phyloP scores from a whole-genome alignment of 1,284 basidiomycete genomes.

The Pseudozyma hubeiensis region DNA sequence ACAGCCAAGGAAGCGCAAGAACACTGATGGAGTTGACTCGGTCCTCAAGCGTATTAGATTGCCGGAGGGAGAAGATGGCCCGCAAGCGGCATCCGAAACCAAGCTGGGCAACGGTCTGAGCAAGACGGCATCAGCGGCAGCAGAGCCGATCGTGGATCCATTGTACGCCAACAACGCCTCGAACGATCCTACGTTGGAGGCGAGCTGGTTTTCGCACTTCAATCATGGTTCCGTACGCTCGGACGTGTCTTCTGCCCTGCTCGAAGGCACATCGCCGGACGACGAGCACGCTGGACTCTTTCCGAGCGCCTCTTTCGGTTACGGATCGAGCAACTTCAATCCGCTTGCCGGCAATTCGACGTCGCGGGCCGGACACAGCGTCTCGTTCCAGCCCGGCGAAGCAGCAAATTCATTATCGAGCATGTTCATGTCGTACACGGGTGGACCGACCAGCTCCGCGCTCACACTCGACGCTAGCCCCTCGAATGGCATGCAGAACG shows the following conservation, averaged over 20 bases:
- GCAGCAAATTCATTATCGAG: constrained; percentile 38
- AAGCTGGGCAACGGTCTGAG: not conserved
- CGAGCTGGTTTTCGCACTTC: constrained; percentile 41
- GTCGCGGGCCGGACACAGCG: constrained; percentile 13
- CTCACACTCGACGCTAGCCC: constrained; percentile 5
- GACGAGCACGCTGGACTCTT: constrained; percentile 9
- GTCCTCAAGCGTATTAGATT: constrained; percentile 38
- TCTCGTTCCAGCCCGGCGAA: constrained; percentile 26
- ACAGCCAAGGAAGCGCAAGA: constrained; percentile 29
- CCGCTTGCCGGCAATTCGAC: constrained; percentile 47
- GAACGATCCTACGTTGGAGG: constrained; percentile 22
- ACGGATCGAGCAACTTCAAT: constrained; percentile 43
- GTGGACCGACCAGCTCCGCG: constrained; percentile 1
- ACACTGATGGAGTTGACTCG: constrained; percentile 29
- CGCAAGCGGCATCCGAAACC: not conserved
- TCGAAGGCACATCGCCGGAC: constrained; percentile 33
- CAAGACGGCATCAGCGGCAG: not conserved
- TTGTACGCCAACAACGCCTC: constrained; percentile 1
- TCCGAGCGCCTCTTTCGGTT: constrained; percentile 33
- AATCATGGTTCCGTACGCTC: constrained; percentile 31
- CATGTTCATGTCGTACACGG: constrained; percentile 40
- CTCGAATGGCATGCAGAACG: not conserved
- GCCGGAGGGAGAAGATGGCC: constrained; percentile 20
- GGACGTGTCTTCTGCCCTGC: constrained; percentile 28
- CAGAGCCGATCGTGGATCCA: not conserved